Conservation (phyloP, 805 yeast genomes). For the Metschnikowia peoriensis region DNA sequence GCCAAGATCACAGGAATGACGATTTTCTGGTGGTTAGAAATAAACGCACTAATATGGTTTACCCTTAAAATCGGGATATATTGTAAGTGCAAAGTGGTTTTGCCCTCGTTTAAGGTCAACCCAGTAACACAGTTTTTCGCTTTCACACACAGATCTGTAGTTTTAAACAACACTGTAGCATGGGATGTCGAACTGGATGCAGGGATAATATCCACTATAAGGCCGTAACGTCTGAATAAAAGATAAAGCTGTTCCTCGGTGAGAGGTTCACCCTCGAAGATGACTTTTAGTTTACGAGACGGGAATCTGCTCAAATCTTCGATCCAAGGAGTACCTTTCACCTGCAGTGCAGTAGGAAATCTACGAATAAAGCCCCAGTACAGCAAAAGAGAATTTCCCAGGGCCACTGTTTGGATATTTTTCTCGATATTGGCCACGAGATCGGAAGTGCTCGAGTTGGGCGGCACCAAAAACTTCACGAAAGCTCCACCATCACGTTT, state of each 20-base stretch:
- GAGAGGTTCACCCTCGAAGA: conserved; percentile 73
- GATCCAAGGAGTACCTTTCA: conserved; percentile 93
- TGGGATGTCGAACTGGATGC: conserved; percentile 43
- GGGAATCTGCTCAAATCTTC: conserved; percentile 87
- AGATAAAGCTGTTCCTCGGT: conserved; percentile 80
- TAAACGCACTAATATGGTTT: conserved; percentile 53
- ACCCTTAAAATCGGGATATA: conserved; percentile 58
- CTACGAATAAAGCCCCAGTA: conserved; percentile 9
- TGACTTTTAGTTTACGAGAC: conserved; percentile 57
- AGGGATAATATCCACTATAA: conserved; percentile 70
- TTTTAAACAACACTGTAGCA: conserved; percentile 56
- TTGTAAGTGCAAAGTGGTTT: conserved; percentile 65
- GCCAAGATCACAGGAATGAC: conserved; percentile 81
- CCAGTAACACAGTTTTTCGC: conserved; percentile 94
- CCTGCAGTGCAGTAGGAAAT: conserved; percentile 61
- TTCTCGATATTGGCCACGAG: conserved; percentile 51
- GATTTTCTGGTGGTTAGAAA: conserved; percentile 76
- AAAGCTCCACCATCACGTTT: conserved; percentile 92
- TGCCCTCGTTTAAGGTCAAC: conserved; percentile 52
- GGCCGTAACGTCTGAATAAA: conserved; percentile 83
- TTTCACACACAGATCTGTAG: conserved; percentile 67
- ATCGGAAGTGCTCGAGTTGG: conserved; percentile 45
- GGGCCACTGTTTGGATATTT: conserved; percentile 34
- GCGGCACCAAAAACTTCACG: conserved; percentile 69
- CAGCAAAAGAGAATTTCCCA: conserved; percentile 11